Base-by-base conservation (phyloP, 148 eudicot genomes). In the Agrostemma githago region DNA sequence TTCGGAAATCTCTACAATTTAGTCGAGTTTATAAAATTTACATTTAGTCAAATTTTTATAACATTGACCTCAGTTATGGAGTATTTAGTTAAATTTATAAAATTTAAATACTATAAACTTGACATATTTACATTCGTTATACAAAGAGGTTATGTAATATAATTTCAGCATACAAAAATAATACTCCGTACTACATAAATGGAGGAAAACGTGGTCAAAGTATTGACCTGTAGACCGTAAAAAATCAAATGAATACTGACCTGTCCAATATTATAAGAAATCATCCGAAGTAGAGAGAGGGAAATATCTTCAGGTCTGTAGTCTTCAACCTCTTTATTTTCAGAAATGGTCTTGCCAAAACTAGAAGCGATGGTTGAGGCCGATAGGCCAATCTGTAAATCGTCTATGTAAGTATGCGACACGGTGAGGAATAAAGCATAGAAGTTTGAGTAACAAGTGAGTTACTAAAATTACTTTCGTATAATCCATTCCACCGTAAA, bases 291-390 rank as follows among this genome's bases (percentile, higher is more conserved):
- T 56, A 95, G 93, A 62, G 98, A 95, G n/a, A 95, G 86, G 74
- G 98, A 95, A 66, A 95, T 95, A 66, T 95, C 98, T 86, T 95
- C 98, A 76, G 98, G 98, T 74, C 89, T 92, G 74, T 87, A 95
- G 84, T 95, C 93, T 66, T 88, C 83, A 70, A 95, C 88, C 84
- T 90, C 91, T 83, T 95, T 95, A 78, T 83, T 79, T 65, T 86
- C 97, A 73, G 93, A 86, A 80, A 95, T 92, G 40, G 98, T 80
- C 86, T 95, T 95, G 74, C 98, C 98, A 87, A 95, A 95, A 83
- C 98, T 95, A 74, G 98, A 95, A 78, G 98, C 98, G 78, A 95
- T 95, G 70, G 96, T 95, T 63, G 98, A 95, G 43, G 96, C 97
- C 64, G 98, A 92, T 43, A 95, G 92, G 74, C 98, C 98, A 86